A percentile compares a stretch with the other conserved stretches of the same genome.
Conservation (phyloP, 805 yeast species). For the Starmerella geochares region DNA sequence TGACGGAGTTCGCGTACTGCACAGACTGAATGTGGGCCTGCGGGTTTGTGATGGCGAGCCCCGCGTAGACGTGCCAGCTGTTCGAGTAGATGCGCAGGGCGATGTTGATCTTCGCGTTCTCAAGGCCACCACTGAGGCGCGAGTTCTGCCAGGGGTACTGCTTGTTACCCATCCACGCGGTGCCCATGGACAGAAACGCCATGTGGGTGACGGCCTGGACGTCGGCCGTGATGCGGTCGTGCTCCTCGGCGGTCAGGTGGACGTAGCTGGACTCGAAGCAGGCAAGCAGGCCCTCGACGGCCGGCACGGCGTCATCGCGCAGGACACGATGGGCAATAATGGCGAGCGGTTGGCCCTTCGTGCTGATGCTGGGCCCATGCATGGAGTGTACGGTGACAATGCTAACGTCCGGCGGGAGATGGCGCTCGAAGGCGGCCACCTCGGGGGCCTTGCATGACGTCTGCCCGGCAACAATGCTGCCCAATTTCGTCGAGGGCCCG, state of each 20-base stretch:
- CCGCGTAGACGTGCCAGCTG: conserved; percentile 98
- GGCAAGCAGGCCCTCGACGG: conserved; percentile 54
- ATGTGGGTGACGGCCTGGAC: conserved; percentile 98
- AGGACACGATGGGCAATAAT: conserved; percentile 64
- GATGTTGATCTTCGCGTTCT: conserved; percentile 89
- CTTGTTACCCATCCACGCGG: conserved; percentile 76
- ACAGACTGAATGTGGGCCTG: conserved; percentile 84
- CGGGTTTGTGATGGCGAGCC: conserved; percentile 90
- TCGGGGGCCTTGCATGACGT: conserved; percentile 92
- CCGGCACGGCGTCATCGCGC: conserved; percentile 40
- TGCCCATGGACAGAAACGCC: conserved; percentile 92
- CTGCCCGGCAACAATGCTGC: conserved; percentile 95
- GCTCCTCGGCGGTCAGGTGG: conserved; percentile 70
- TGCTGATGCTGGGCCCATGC: conserved; percentile 86
- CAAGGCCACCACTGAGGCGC: conserved; percentile 87
- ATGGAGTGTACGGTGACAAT: conserved; percentile 82
- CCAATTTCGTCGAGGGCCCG: conserved; percentile 76
- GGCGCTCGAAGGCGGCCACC: conserved; percentile 67
- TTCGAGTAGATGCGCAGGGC: conserved; percentile 83
- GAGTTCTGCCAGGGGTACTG: conserved; percentile 84
- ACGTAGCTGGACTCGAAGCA: conserved; percentile 74
- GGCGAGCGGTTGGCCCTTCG: conserved; percentile 89
- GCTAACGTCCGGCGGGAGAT: conserved; percentile 66
- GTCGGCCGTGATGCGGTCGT: conserved; percentile 92
- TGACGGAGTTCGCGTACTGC: conserved; percentile 77